A percentile compares a stretch with the other conserved stretches of the same genome.
These are phyloP conservation scores for Madurella mycetomatis DNA, from an alignment of 2,329 filamentous ascomycete genomes.

Conservation along the genomic window DNA sequence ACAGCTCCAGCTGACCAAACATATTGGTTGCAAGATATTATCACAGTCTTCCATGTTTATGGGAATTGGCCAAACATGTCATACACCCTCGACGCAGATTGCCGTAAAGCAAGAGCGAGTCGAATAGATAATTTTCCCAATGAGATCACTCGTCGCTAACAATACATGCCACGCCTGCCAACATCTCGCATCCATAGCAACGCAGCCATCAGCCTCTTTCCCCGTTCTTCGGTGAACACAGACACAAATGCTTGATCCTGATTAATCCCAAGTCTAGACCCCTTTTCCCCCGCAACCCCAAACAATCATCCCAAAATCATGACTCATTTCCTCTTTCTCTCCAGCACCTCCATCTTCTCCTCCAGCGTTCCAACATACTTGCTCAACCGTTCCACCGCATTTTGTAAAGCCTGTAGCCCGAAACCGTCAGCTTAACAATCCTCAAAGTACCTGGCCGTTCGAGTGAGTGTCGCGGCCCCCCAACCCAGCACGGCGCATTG, in stretches of 20 bases:
- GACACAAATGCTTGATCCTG: background rate
- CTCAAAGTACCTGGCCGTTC: background rate
- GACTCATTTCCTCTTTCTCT: conserved; percentile 61
- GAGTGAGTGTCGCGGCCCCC: background rate
- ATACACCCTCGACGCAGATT: too few species aligned
- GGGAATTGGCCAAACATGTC: too few species aligned
- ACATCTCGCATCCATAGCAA: too few species aligned
- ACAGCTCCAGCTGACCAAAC: too few species aligned
- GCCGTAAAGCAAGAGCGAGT: too few species aligned
- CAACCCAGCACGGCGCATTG: background rate
- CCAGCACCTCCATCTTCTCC: conserved; percentile 65
- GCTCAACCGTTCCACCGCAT: conserved; percentile 80
- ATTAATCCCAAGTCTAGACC: background rate
- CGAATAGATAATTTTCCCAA: too few species aligned
- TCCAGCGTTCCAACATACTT: conserved; percentile 79
- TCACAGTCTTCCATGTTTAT: too few species aligned
- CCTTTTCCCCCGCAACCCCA: background rate
- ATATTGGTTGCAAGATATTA: too few species aligned
- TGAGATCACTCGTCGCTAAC: too few species aligned
- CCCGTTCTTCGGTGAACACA: background rate
- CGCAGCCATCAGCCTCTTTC: too few species aligned
- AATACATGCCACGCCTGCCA: too few species aligned
- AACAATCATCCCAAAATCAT: conserved; percentile 1
- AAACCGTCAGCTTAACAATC: conserved; percentile 10
- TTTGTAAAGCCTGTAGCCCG: conserved; percentile 68